These are phyloP conservation scores for Paraconiothyrium brasiliense DNA, from an alignment of 2,329 filamentous ascomycete genomes.

Conservation along the genomic window DNA sequence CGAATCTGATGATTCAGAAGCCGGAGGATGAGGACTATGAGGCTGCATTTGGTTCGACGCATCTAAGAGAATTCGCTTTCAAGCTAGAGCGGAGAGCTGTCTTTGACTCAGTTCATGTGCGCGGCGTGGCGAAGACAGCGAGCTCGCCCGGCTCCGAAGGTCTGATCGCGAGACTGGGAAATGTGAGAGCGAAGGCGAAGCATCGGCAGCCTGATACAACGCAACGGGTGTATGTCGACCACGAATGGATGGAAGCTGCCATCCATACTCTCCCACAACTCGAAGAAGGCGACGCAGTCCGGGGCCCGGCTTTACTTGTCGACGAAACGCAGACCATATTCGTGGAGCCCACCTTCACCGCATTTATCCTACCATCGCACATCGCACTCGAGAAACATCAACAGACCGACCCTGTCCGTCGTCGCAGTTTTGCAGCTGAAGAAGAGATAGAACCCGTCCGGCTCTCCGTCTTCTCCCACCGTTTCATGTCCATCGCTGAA, in stretches of 20 bases:
- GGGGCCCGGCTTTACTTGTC: slow-evolving; percentile 82
- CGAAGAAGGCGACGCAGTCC: slow-evolving; percentile 56
- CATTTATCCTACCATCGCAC: slow-evolving; percentile 80
- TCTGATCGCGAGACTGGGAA: slow-evolving; percentile 13
- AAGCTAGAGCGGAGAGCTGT: slow-evolving; percentile 60
- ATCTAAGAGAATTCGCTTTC: slow-evolving; percentile 89
- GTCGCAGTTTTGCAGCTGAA: neutral
- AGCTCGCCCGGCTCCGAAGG: slow-evolving; percentile 14
- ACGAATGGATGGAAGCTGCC: slow-evolving; percentile 28
- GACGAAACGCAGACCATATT: slow-evolving; percentile 90
- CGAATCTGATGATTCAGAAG: slow-evolving; percentile 83
- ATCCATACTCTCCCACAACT: slow-evolving; percentile 22
- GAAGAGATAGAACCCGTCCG: neutral
- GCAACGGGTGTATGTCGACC: slow-evolving; percentile 22
- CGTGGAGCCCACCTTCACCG: slow-evolving; percentile 76
- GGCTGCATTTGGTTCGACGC: slow-evolving; percentile 80
- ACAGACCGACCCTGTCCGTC: neutral
- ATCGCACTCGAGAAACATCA: slow-evolving; percentile 73
- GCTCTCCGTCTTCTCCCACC: neutral
- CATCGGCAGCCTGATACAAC: neutral
- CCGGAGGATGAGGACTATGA: slow-evolving; percentile 81
- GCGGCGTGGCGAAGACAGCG: slow-evolving; percentile 38
- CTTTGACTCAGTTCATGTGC: slow-evolving; percentile 56
- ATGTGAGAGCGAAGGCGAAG: slow-evolving; percentile 28
- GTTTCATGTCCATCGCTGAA: slow-evolving; percentile 6